A percentile compares a stretch with the other conserved stretches of the same genome.
These are phyloP conservation scores for Huntiella savannae DNA, from an alignment of 2,329 filamentous ascomycete genomes.

Conservation along the genomic window DNA sequence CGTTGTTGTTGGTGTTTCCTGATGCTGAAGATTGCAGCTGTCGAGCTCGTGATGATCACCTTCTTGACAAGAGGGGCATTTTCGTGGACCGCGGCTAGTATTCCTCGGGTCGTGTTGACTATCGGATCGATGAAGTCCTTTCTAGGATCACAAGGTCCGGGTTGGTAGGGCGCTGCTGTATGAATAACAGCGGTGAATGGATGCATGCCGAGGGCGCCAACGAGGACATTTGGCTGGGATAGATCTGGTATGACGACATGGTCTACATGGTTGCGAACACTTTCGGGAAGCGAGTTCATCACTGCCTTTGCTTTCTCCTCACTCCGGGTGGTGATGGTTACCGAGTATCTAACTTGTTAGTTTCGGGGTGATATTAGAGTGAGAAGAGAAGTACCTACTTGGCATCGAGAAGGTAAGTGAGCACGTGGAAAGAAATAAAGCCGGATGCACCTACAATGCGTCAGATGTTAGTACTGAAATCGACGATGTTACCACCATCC, in stretches of 20 bases:
- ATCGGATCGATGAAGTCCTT: slow-evolving; percentile 35
- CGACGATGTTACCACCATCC: background rate
- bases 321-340: slow-evolving; percentile 7
- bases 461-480: background rate
- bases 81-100: slow-evolving; percentile 28
- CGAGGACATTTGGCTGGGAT: slow-evolving; percentile 49
- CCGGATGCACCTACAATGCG: slow-evolving; percentile 26
- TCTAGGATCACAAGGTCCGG: slow-evolving; percentile 34
- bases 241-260: slow-evolving; percentile 52
- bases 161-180: slow-evolving; percentile 56
- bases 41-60: slow-evolving; percentile 36
- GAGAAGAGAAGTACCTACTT: background rate
- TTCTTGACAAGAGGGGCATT: slow-evolving; percentile 36
- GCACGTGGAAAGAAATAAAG: slow-evolving; percentile 34
- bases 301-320: slow-evolving; percentile 28
- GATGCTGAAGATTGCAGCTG: slow-evolving; percentile 25
- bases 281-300: slow-evolving; percentile 19
- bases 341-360: slow-evolving; percentile 1
- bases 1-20: slow-evolving; percentile 16
- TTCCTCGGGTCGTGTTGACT: slow-evolving; percentile 30
- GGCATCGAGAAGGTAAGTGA: slow-evolving; percentile 24
- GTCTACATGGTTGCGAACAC: slow-evolving; percentile 16
- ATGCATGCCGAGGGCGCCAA: slow-evolving; percentile 23
- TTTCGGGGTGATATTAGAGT: background rate
- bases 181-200: slow-evolving; percentile 58